phyloP scores from a whole-genome alignment of 2,329 filamentous ascomycete genomes.

The Uncinocarpus reesii region DNA sequence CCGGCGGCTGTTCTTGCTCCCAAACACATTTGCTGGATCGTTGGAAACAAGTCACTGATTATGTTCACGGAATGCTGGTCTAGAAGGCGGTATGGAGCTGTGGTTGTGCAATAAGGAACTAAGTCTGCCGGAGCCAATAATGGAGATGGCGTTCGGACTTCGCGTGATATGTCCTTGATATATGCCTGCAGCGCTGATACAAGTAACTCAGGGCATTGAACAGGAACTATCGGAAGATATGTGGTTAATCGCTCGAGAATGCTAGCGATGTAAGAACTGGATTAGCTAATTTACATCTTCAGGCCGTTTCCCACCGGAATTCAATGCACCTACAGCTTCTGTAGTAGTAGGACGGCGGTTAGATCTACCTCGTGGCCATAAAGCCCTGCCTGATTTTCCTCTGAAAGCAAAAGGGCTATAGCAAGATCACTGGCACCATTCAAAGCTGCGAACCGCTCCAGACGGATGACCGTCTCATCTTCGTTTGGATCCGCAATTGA shows the following conservation, averaged over 20 bases:
- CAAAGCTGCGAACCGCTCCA: constrained; percentile 16
- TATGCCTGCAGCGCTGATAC: constrained; percentile 21
- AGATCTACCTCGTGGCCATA: constrained; percentile 18
- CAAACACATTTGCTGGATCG: constrained; percentile 18
- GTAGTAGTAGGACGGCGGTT: constrained; percentile 19
- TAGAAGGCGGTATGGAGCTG: constrained; percentile 18
- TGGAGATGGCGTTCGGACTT: constrained; percentile 13
- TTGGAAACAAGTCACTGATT: constrained; percentile 26
- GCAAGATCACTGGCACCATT: constrained; percentile 13
- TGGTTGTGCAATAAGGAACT: constrained; percentile 18
- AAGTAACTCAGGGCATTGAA: constrained; percentile 22
- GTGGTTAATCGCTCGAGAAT: constrained; percentile 19
- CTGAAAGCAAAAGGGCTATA: constrained; percentile 22
- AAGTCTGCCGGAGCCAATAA: constrained; percentile 17
- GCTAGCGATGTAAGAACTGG: constrained; percentile 7
- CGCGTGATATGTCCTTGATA: constrained; percentile 30
- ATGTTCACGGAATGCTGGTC: constrained; percentile 25
- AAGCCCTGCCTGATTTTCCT: constrained; percentile 13
- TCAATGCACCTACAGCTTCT: constrained; percentile 20
- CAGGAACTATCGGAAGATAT: constrained; percentile 25
- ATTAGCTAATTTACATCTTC: neutral
- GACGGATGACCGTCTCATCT: constrained; percentile 17
- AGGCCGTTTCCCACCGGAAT: neutral
- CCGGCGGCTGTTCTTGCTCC: constrained; percentile 18
- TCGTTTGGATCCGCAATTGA: constrained; percentile 16